phyloP scores from a whole-genome alignment of 192 early-diverging fungal genomes.

The Geranomyces variabilis region DNA sequence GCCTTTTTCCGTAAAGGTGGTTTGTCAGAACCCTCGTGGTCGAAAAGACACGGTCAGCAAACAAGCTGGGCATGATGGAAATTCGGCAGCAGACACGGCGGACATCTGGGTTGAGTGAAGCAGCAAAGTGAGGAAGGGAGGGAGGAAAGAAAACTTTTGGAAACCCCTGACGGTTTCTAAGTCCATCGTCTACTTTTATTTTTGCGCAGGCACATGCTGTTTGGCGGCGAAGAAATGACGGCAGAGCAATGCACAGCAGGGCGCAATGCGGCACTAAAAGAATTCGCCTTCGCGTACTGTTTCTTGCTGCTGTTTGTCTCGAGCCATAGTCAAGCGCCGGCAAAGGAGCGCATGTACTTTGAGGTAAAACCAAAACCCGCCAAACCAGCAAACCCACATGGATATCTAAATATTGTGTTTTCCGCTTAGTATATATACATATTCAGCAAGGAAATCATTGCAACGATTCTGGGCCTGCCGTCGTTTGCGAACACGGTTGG shows the following conservation, averaged over 20 bases:
- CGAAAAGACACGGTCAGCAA: conserved; percentile 22
- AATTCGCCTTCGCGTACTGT: conserved; percentile 51
- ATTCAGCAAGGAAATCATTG: conserved; percentile 44
- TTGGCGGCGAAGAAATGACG: conserved; percentile 23
- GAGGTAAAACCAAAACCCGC: too few relatives aligned
- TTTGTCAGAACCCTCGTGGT: conserved; percentile 22
- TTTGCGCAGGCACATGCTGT: neutral
- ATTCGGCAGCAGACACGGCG: conserved; percentile 11
- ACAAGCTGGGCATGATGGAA: conserved; percentile 25
- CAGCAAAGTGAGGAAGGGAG: conserved; percentile 1
- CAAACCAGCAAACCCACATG: too few relatives aligned
- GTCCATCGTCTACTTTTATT: neutral
- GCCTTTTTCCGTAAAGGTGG: conserved; percentile 24
- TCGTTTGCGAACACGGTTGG: conserved; percentile 34
- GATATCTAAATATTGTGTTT: too few relatives aligned
- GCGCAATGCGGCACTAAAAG: conserved; percentile 21
- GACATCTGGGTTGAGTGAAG: conserved; percentile 20
- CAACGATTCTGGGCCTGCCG: conserved; percentile 27
- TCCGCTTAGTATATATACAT: conserved; percentile 46
- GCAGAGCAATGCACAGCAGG: conserved; percentile 7
- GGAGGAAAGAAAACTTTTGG: too few relatives aligned
- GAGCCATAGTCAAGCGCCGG: conserved; percentile 34
- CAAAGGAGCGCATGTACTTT: conserved; percentile 53
- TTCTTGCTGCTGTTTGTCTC: conserved; percentile 49
- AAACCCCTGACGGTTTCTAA: too few relatives aligned